Base-by-base conservation (phyloP, 1,139 yeast genomes). In the Candida dubliniensis region DNA sequence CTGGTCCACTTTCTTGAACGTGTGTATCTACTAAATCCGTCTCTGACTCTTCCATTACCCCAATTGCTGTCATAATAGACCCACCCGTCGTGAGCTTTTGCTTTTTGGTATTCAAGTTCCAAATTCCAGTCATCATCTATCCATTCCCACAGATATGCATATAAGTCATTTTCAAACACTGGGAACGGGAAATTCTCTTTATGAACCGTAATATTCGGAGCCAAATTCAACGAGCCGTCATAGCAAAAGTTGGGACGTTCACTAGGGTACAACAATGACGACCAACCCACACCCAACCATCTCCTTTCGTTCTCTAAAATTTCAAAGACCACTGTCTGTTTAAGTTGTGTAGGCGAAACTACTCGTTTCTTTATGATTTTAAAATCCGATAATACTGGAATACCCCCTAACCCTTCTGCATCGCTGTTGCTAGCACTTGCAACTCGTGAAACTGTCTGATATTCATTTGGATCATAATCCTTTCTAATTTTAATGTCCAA, bases 211-310 rank as follows among this genome's bases (percentile, higher is more conserved):
- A 77, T 69, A 26, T 40, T 18, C 5, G 54, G 54, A 0, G 74
- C 64, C 1, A 64, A 55, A 24, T 61, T 60, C 42, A 67, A 63
- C n/a, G 79, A 64, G 8, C 68, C 61, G 27, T 64, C 71, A 48
- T 68, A 74, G 35, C 83, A 77, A 52, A 64, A 81, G 31, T 69
- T 66, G 1, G 77, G 54, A 32, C 84, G 56, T 50, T 81, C 87
- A 45, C 68, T 66, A 1, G 85, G 84, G 12, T 80, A 56, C 34
- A 79, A 55, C 31, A 67, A 63, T 40, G 71, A 69, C 34, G 76
- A 64, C 86, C 86, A 81, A 4, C 86, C 87, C 15, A 81, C 47
- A 0, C 82, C 85, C 3, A 80, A 41, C 85, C 86, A 81, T 43
- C 85, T 64, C 53, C 87, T 66, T 56, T 82, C 82, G 52, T 81